Evolutionary conservation across 1,139 yeast species (phyloP), one percentile per base, ranked within the genome.

Genomic region (Zygosaccharomyces pseudobailii): DNA sequence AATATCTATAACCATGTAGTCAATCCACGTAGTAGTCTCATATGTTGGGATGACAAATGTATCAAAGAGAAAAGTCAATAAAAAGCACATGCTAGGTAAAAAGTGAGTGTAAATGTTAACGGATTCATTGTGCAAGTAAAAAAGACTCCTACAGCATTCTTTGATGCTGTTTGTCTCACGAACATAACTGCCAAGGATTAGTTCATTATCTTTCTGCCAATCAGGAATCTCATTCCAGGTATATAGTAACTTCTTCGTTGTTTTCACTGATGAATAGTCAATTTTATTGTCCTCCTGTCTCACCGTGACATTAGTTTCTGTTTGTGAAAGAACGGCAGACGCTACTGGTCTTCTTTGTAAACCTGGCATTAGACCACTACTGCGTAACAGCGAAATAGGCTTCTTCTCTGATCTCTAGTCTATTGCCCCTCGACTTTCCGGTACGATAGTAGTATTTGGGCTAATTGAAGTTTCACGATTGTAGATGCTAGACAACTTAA

Each of bases 141-240:
- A 65, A 36, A 89, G 68, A 4, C 92, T 81, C 23, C 69, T 58
- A 7, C 82, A 55, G 52, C 88, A 81, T 38, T 67, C 70, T 31
- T 50, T 53, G 47, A 71, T 74, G 45, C 87, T 82, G 40, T 69
- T 65, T 0, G 95, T 84, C 48, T 80, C 87, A 39, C 71, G 73
- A n/a, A 89, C 87, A 60, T 89, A 89, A 2, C 95, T 95, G 0
- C 80, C 69, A 27, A 72, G 66, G 37, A 89, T 88, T 63, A 67
- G 87, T 57, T 86, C 89, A 61, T 90, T 90, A 61, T 90, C 97
- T 57, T 78, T 75, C 61, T 87, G 96, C 97, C 97, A 89, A 6
- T 74, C 79, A 6, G 88, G 90, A 5, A 89, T 65, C 42, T 80
- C 79, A 48, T 76, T 70, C 71, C 73, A 75, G 5, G 54, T 49